Conservation (phyloP, 2,329 filamentous ascomycete species). For the Nothomitra cinnamomea region DNA sequence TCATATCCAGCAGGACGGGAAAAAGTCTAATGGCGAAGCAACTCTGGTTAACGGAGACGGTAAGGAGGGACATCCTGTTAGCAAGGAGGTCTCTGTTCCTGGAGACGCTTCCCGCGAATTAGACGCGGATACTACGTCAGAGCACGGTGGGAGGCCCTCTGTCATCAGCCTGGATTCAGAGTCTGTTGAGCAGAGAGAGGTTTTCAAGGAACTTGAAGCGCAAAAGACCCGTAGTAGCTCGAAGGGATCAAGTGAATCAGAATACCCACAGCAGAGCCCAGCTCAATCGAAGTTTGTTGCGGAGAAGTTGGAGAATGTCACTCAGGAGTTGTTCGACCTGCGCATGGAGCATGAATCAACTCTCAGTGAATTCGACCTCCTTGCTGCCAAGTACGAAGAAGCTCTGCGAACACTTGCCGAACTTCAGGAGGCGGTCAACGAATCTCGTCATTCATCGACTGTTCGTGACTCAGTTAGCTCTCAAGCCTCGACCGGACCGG, state of each 20-base stretch:
- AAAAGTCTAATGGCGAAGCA: constrained; percentile 22
- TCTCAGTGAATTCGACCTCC: constrained; percentile 59
- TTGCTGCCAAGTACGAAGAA: constrained; percentile 82
- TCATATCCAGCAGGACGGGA: constrained; percentile 42
- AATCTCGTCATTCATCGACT: constrained; percentile 45
- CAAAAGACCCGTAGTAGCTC: not conserved
- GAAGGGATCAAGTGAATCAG: constrained; percentile 7
- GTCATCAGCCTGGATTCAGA: not conserved
- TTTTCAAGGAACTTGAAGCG: not conserved
- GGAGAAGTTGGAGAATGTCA: constrained; percentile 83
- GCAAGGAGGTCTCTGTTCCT: not conserved
- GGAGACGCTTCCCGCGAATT: not conserved
- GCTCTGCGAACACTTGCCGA: constrained; percentile 67
- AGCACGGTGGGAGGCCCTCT: not conserved
- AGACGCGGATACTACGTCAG: not conserved
- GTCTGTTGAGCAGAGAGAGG: not conserved
- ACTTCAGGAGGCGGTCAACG: constrained; percentile 71
- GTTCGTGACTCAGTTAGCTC: constrained; percentile 25
- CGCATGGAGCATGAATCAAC: constrained; percentile 80
- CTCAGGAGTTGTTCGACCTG: constrained; percentile 79
- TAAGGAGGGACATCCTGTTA: not conserved
- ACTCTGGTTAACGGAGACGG: not conserved
- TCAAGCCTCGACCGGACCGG: constrained; percentile 35
- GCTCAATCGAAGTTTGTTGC: constrained; percentile 74
- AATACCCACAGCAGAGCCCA: constrained; percentile 36